These are phyloP conservation scores for Tetrastigma voinierianum DNA, from an alignment of 164 flowering plant species.

Conservation along the genomic window DNA sequence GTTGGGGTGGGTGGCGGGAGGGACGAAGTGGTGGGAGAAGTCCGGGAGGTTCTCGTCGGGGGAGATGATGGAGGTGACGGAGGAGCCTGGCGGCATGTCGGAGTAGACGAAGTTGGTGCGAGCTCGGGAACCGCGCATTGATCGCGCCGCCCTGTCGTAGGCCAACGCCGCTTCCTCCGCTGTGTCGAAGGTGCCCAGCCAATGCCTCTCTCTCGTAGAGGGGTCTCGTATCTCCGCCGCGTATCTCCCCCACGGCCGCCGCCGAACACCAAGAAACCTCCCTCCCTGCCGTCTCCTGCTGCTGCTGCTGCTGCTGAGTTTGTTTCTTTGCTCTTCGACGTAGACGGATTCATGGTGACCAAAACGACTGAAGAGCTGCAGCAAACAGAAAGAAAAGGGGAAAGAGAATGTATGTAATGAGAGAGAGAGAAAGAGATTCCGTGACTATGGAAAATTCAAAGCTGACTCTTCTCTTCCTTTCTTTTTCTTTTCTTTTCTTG, in stretches of 20 bases:
- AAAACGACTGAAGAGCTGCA: too few species aligned
- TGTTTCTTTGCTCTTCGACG: slow-evolving; percentile 27
- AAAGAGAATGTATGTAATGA: neutral
- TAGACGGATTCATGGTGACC: slow-evolving; percentile 9
- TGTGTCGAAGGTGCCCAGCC: slow-evolving; percentile 59
- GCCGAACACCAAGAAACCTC: slow-evolving; percentile 31
- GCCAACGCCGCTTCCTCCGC: slow-evolving; percentile 59
- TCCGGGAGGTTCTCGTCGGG: slow-evolving; percentile 33
- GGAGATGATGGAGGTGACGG: slow-evolving; percentile 44
- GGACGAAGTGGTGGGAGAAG: slow-evolving; percentile 10
- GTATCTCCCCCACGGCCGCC: slow-evolving; percentile 59
- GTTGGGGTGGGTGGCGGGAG: slow-evolving; percentile 10
- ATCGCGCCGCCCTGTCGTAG: slow-evolving; percentile 48
- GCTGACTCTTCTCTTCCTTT: neutral
- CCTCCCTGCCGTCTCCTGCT: slow-evolving; percentile 13
- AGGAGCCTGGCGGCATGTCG: slow-evolving; percentile 56
- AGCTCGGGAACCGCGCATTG: slow-evolving; percentile 47
- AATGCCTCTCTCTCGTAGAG: slow-evolving; percentile 51
- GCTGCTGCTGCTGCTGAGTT: too few species aligned
- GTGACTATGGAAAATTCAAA: too few species aligned
- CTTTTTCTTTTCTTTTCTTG: too few species aligned
- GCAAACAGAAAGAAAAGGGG: slow-evolving; percentile 1
- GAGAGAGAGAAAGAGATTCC: too few species aligned
- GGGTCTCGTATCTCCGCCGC: slow-evolving; percentile 63
- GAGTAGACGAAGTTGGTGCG: slow-evolving; percentile 53